Base-by-base conservation (phyloP, 768 basidiomycete genomes). In the Hirschioporus abietinus region DNA sequence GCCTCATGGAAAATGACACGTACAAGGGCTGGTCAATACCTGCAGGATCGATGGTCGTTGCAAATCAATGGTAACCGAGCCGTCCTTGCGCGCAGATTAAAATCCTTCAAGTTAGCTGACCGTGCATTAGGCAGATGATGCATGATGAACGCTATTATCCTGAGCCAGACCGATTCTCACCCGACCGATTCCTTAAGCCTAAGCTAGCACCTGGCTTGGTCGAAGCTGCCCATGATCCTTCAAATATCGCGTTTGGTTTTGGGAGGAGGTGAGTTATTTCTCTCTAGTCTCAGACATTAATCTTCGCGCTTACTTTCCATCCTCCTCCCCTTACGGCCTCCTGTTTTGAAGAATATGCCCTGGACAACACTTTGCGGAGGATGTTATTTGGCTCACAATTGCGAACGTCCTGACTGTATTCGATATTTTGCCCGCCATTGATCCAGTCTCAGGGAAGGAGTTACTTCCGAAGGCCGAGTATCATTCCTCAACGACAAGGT, bases 1-100 rank as follows among this genome's bases (percentile, higher is more conserved):
- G 85, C 15, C 82, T 78, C 10, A 82, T 76, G 23, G 79, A 86
- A 69, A 86, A 88, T 66, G 88, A 89, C 65, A 72, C 87, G 4
- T 86, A 88, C 63, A 79, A 86, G 59, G 87, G 87, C 7, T 84
- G 85, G 74, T 82, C 60, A 17, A 61, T 61, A 3, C 60, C 60
- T 17, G 60, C 60, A 1, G 76, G 79, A 36, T 76, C 79, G 0
- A 76, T 78, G 20, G 63, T 83, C 1, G 70, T 82, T 23, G 65
- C 79, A 30, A 82, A 82, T 68, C 75, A 72, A 17, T 81, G 78
- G 67, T 78, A 10, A 25, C 26, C 20, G 25, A 64, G 8, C 10
- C 24, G 15, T 34, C 6, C 42, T 7, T 27, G 20, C 12, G 7
- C 35, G 5, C 15, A 4, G 63, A 18, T 3, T 15, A 15, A 25